A percentile compares a stretch with the other conserved stretches of the same genome.
These are phyloP conservation scores for Cystofilobasidium capitatum DNA, from an alignment of 768 basidiomycete species.

Conservation along the genomic window DNA sequence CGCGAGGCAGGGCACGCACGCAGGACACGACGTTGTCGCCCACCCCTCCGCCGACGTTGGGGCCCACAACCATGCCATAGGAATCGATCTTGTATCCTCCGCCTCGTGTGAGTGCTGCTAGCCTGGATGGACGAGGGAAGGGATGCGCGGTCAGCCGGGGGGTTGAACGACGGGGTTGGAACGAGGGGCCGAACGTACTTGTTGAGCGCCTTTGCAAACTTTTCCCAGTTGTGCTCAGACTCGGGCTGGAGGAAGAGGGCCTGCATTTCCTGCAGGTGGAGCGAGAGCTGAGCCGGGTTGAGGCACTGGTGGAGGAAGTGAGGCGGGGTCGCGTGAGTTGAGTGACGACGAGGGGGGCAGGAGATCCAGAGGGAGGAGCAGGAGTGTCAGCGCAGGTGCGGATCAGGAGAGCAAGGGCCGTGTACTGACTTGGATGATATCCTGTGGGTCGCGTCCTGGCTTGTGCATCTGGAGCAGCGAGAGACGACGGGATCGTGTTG, in stretches of 20 bases:
- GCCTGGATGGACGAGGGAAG: constrained; percentile 38
- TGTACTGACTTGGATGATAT: neutral
- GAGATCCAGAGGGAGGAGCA: neutral
- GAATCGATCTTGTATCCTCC: constrained; percentile 48
- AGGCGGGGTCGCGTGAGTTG: neutral
- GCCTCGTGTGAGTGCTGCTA: constrained; percentile 48
- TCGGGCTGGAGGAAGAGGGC: constrained; percentile 41
- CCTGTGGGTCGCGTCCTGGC: neutral
- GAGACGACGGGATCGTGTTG: neutral
- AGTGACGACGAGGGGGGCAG: too few relatives aligned
- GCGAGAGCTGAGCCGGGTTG: constrained; percentile 25
- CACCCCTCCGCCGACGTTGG: neutral
- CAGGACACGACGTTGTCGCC: constrained; percentile 29
- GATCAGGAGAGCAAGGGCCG: neutral
- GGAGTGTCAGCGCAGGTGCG: neutral
- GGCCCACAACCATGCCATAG: constrained; percentile 9
- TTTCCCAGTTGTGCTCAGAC: constrained; percentile 73
- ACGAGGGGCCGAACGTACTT: constrained; percentile 3
- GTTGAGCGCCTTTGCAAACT: constrained; percentile 44
- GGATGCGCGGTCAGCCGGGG: neutral
- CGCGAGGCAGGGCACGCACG: neutral
- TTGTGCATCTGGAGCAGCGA: neutral
- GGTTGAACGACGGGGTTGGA: neutral
- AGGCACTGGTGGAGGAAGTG: constrained; percentile 27
- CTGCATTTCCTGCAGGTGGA: constrained; percentile 29